Conservation (phyloP, 805 yeast genomes). For the Komagataella ulmi region DNA sequence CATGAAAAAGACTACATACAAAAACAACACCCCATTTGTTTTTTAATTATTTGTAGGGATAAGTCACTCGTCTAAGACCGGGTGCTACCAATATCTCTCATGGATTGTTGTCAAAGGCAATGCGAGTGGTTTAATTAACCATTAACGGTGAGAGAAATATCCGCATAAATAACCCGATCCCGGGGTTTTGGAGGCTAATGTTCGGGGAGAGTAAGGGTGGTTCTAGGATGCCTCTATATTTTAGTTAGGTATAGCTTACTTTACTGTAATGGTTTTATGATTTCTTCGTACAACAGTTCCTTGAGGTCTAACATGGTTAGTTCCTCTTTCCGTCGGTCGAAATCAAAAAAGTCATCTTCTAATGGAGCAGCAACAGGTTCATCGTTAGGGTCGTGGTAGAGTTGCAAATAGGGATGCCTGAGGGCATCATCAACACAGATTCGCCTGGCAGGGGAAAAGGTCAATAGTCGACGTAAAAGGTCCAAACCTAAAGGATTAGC, state of each 20-base stretch:
- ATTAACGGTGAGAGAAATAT: not conserved
- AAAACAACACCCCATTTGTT: not conserved
- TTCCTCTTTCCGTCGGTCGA: constrained; percentile 74
- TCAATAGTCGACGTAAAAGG: constrained; percentile 50
- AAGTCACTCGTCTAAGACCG: not conserved
- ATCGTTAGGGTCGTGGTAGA: constrained; percentile 92
- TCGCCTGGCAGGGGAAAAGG: constrained; percentile 74
- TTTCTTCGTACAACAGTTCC: constrained; percentile 66
- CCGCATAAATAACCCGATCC: not conserved
- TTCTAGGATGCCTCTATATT: not conserved
- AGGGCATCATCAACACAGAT: constrained; percentile 79
- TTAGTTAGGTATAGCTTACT: not conserved
- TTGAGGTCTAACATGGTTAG: constrained; percentile 67
- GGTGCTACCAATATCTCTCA: not conserved
- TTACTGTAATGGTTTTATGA: constrained; percentile 35
- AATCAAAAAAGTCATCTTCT: constrained; percentile 79
- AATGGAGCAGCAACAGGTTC: constrained; percentile 81
- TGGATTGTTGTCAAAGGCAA: not conserved
- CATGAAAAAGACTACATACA: not conserved
- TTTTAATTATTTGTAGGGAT: not conserved
- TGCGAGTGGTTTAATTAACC: not conserved
- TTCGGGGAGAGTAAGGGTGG: not conserved
- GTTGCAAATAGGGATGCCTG: constrained; percentile 68
- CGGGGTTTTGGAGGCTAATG: not conserved
- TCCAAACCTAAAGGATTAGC: constrained; percentile 62